Evolutionary conservation across 2,329 filamentous ascomycete species (phyloP), one percentile per base, ranked within the genome.

Genomic region (Zelopaecilomyces penicillatus): DNA sequence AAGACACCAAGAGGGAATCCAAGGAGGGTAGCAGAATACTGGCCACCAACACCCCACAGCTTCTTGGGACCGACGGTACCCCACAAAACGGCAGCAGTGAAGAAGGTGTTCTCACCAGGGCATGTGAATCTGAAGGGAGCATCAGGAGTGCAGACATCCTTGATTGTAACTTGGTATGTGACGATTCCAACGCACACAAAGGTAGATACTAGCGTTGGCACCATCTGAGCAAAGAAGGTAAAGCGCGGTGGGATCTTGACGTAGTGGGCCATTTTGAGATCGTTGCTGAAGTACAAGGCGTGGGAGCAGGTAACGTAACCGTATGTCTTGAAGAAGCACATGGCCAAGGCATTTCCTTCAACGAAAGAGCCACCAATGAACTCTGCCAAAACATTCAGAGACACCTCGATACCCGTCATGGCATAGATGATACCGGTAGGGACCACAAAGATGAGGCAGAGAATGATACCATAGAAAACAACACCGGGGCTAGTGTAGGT

Each of bases 281-380:
- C 66, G 37, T 51, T 59, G 1, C 64, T 60, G 45, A 73, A 73
- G 45, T 63, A 65, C 6, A 71, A 55, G 1, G 64, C 67, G 42
- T 71, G 66, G 7, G 64, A 64, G 36, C 30, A 71, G 61, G 52
- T 71, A 42, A 47, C 45, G 19, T 37, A 54, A 50, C 57, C 65
- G 31, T 61, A 68, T 1, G 63, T 58, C 58, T 73, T 73, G 60
- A 73, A 71, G 53, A 65, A 70, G 56, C 65, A 69, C 61, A 71
- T 68, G 37, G 64, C 67, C n/a, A 72, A 52, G 2, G 69, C 66
- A 38, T 70, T 70, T 26, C 69, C 69, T 5, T 63, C 53, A 3
- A 65, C 61, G 49, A 63, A 65, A 4, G 62, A 59, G 4, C 70
- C 70, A n/a, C 65, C 69, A 9, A 73, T 68, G 31, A 72, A 66